A percentile compares a stretch with the other conserved stretches of the same genome.
Conservation (phyloP, 2,329 filamentous ascomycete genomes). For the Fusarium bulbicola region DNA sequence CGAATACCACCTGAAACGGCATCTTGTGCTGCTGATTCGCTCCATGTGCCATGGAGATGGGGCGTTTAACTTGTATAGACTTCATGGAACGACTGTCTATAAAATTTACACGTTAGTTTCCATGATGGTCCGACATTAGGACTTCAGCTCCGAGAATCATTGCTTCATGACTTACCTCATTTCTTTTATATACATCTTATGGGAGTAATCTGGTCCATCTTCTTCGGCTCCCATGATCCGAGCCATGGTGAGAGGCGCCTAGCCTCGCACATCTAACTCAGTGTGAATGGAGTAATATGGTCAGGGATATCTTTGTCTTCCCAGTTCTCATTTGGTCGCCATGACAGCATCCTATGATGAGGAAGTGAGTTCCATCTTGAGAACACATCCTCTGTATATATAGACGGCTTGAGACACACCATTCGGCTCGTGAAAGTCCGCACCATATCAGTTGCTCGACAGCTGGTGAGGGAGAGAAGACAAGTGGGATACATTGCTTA, state of each 20-base stretch:
- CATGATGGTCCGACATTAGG: neutral
- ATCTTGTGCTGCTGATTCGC: neutral
- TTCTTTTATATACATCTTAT: neutral
- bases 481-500: neutral
- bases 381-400: neutral
- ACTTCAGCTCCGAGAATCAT: neutral
- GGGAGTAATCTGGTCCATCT: neutral
- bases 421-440: rapidly evolving
- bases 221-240: no score
- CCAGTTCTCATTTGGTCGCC: neutral
- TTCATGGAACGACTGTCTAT: neutral
- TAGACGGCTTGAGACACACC: neutral
- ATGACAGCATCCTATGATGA: neutral
- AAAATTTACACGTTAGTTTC: neutral
- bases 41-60: neutral
- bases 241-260: no score
- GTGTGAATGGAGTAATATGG: neutral
- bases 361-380: neutral
- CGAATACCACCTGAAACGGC: neutral
- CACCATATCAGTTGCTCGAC: neutral
- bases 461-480: neutral
- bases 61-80: neutral
- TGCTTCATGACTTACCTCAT: neutral
- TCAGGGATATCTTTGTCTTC: neutral
- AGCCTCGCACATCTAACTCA: no score